Evolutionary conservation across 257 asterid species (phyloP), one percentile per base, ranked within the genome.

Genomic region (Solanum pinnatisectum): DNA sequence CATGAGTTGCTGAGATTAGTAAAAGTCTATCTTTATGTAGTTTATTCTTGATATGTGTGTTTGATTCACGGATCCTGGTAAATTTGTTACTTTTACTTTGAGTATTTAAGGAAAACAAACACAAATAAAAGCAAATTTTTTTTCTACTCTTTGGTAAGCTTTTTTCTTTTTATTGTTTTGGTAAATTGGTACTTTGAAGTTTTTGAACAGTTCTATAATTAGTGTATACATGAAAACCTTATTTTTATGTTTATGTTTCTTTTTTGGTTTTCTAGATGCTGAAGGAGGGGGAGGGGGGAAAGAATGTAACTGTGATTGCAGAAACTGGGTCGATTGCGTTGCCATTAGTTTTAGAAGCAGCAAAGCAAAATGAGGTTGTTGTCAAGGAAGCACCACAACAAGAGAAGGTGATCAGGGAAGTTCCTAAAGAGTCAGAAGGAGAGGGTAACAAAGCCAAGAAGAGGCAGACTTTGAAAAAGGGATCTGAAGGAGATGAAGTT

Each of bases 401-500:
- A 16, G 95, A 94, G 89, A 92, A 90, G 77, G 89, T 96, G 8
- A 87, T 94, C 13, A 95, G 94, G 93, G 96, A 96, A 92, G 93
- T 93, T 87, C 88, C 93, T 89, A 88, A 92, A 90, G 86, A 90
- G 79, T 87, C 92, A 30, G 92, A 93, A 71, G 88, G 85, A 88
- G 92, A 92, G 89, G 92, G 83, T 78, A 91, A 83, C 32, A 44
- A 87, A 22, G 93, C 60, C 37, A 92, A 89, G 89, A 92, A 86
- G 86, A 95, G 92, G 92, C 74, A 40, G 87, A 90, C 93, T 16
- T 84, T 97, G 91, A 94, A 96, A 89, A 90, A 9, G 88, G 99
- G 99, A 87, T 93, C 98, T 6, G 98, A 96, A 94, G 99, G 99
- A 87, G 98, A 95, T 37, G 95, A 93, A 59, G 99, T 97, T 76